phyloP scores from a whole-genome alignment of 2,329 filamentous ascomycete genomes.

The Fusarium sororula region DNA sequence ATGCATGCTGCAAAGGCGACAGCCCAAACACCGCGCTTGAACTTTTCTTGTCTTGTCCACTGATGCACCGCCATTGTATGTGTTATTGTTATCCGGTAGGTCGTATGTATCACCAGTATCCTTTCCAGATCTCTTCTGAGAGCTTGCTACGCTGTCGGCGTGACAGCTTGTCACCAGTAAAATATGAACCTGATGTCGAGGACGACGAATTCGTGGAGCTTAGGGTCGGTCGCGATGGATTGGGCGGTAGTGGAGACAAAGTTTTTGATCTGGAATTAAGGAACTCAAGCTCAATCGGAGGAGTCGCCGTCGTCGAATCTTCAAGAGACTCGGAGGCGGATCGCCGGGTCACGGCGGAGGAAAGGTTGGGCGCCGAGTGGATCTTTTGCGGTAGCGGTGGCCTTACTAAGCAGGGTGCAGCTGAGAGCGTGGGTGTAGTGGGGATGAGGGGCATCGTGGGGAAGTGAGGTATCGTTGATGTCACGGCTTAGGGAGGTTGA shows the following conservation, averaged over 20 bases:
- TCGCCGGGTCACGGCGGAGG: slow-evolving; percentile 13
- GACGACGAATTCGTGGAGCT: not conserved
- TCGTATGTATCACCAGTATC: slow-evolving; percentile 38
- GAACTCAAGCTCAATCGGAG: slow-evolving; percentile 19
- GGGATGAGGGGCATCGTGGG: slow-evolving; percentile 28
- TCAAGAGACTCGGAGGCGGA: slow-evolving; percentile 15
- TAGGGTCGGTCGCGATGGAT: not conserved
- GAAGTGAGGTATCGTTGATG: slow-evolving; percentile 8
- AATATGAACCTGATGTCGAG: slow-evolving; percentile 1
- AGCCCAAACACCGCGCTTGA: slow-evolving; percentile 51
- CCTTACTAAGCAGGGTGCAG: slow-evolving; percentile 34
- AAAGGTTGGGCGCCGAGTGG: slow-evolving; percentile 12
- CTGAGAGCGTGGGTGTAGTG: not conserved
- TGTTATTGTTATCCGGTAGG: not conserved
- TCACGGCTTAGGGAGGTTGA: not conserved
- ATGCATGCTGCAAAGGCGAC: slow-evolving; percentile 57
- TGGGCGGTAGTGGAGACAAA: not conserved
- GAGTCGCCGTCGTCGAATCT: slow-evolving; percentile 4
- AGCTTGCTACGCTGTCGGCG: slow-evolving; percentile 31
- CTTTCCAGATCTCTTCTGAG: slow-evolving; percentile 41
- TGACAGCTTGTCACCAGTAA: slow-evolving; percentile 15
- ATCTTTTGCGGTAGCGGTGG: slow-evolving; percentile 9
- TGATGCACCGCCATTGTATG: slow-evolving; percentile 25
- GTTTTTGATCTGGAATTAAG: not conserved
- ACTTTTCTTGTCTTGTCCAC: slow-evolving; percentile 47